Conservation (phyloP, 768 basidiomycete species). For the Rhodocollybia butyracea region DNA sequence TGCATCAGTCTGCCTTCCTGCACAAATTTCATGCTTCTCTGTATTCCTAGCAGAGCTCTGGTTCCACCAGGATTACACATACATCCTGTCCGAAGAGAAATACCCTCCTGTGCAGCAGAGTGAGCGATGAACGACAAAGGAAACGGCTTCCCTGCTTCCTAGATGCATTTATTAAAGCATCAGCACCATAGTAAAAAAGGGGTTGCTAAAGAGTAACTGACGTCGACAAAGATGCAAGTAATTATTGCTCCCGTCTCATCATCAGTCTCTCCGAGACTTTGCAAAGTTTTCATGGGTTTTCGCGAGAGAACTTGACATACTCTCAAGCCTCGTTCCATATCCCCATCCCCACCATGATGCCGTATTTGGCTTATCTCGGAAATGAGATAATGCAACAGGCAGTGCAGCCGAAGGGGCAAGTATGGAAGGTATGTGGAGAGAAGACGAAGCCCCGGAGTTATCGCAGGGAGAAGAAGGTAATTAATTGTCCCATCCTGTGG, state of each 20-base stretch:
- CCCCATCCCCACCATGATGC: constrained; percentile 29
- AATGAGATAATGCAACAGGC: constrained; percentile 60
- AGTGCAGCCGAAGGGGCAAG: constrained; percentile 71
- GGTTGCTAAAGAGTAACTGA: constrained; percentile 39
- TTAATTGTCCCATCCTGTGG: constrained; percentile 82
- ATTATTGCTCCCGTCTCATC: constrained; percentile 63
- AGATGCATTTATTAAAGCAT: constrained; percentile 8
- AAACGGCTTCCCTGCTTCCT: constrained; percentile 67
- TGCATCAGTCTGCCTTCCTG: constrained; percentile 33
- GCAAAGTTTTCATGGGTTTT: constrained; percentile 49
- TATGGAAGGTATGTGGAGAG: constrained; percentile 77
- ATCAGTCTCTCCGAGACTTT: constrained; percentile 54
- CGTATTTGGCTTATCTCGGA: constrained; percentile 51
- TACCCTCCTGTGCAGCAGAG: constrained; percentile 56
- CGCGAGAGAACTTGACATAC: constrained; percentile 70
- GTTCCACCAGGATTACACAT: constrained; percentile 89
- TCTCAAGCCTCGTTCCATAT: constrained; percentile 55
- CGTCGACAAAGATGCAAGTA: constrained; percentile 60
- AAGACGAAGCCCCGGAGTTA: constrained; percentile 75
- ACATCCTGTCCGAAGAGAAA: constrained; percentile 81
- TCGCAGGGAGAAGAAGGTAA: constrained; percentile 69
- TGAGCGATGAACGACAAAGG: constrained; percentile 74
- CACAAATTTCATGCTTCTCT: constrained; percentile 55
- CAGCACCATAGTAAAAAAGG: not conserved
- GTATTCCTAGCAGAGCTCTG: constrained; percentile 64